Conservation (phyloP, 2,329 filamentous ascomycete genomes). For the Canariomyces notabilis region DNA sequence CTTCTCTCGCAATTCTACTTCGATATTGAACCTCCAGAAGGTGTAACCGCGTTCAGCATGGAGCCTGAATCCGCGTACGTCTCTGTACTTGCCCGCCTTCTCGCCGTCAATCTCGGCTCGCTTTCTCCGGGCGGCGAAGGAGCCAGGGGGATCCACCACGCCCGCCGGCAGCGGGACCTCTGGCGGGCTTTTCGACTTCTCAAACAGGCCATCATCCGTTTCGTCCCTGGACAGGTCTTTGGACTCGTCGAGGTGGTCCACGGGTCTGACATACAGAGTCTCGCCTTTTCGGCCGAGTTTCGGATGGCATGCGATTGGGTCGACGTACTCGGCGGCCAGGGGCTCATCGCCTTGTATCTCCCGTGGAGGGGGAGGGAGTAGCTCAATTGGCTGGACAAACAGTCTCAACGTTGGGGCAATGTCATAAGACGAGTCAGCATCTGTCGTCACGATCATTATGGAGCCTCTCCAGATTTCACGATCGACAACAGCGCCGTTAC, state of each 20-base stretch:
- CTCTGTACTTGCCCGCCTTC: constrained; percentile 72
- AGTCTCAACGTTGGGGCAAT: constrained; percentile 73
- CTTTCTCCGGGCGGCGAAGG: constrained; percentile 49
- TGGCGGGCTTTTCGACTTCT: constrained; percentile 54
- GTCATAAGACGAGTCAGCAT: constrained; percentile 76
- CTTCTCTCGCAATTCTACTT: constrained; percentile 72
- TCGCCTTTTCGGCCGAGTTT: constrained; percentile 82
- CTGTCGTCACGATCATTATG: constrained; percentile 90
- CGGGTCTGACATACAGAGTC: constrained; percentile 80
- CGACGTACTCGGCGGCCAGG: constrained; percentile 75
- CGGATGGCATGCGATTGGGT: constrained; percentile 80
- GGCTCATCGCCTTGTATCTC: constrained; percentile 59
- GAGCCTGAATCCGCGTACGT: constrained; percentile 75
- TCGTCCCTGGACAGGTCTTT: constrained; percentile 76
- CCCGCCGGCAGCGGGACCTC: constrained; percentile 41
- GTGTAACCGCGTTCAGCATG: constrained; percentile 83
- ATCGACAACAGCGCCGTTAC: constrained; percentile 39
- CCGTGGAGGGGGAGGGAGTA: constrained; percentile 71
- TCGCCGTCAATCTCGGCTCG: constrained; percentile 67
- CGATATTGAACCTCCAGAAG: constrained; percentile 96
- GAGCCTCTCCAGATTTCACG: constrained; percentile 88
- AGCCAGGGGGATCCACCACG: constrained; percentile 45
- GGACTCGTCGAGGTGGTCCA: constrained; percentile 76
- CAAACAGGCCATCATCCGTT: constrained; percentile 77
- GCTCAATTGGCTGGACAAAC: constrained; percentile 80